Evolutionary conservation across 768 basidiomycete species (phyloP), one percentile per base, ranked within the genome.

Genomic region (Omphalotus guepiniiformis): DNA sequence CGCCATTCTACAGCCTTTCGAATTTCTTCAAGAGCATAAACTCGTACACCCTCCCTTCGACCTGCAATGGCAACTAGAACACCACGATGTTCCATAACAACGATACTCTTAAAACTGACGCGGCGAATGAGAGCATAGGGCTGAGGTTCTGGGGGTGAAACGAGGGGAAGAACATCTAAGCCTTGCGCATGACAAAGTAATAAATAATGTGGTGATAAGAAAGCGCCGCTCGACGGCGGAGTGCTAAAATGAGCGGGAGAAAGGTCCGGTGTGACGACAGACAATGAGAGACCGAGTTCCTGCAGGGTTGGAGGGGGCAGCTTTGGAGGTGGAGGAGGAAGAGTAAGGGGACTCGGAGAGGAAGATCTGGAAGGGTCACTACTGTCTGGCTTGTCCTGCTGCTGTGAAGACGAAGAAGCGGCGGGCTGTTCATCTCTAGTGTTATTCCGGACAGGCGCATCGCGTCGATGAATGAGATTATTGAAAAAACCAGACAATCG

Each of bases 61-160:
- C 90, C 90, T 13, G 91, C 91, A 52, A 93, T 90, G 11, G 90
- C 89, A 7, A 93, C 90, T n/a, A 93, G 68, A 0, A 93, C 88
- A 6, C 89, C 90, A 25, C 90, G 84, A 58, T 92, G 87, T 56
- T 93, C 90, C 90, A 93, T 93, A 12, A 93, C 85, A 1, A 93
- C 86, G n/a, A 93, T 83, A 47, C 78, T 82, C 59, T 90, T 92
- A 65, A 93, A 93, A 28, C 77, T 75, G 42, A 90, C 87, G 46
- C 88, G 76, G 18, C 90, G 80, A 19, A 93, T 83, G 22, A 93
- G 74, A 8, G 90, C 82, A 63, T 90, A 92, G 12, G 91, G 88
- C 54, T 84, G 83, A 6, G 75, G 73, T 12, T 80, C 73, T 2
- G 88, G 90, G 0, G 90, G 88, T 0, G 84, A 82, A 9, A 76